Evolutionary conservation across 345 rosid genomes (phyloP).

Genomic region (Arabidopsis suecica): DNA sequence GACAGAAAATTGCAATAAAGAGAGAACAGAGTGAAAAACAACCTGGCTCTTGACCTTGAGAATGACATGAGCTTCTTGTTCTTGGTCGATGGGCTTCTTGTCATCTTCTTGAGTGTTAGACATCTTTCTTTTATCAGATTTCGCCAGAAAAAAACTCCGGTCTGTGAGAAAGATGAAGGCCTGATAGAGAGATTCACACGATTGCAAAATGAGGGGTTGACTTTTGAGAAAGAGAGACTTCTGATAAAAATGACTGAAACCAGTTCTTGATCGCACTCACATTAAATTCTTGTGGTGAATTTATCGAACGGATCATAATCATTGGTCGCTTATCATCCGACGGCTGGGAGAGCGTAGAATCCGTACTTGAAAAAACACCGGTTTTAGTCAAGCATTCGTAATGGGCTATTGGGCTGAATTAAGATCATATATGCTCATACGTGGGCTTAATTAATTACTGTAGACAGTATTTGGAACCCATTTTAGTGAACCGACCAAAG

Average conservation of each 20-base stretch:
- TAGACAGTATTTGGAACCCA: neutral
- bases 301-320: slow-evolving; percentile 19
- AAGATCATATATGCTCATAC: neutral
- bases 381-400: neutral
- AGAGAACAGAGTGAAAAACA: neutral
- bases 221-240: slow-evolving; percentile 1
- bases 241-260: slow-evolving; percentile 22
- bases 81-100: slow-evolving; percentile 75
- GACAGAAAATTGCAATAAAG: neutral
- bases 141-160: neutral
- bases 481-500: neutral
- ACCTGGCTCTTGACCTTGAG: slow-evolving; percentile 6
- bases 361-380: neutral
- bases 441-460: neutral
- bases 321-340: neutral
- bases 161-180: slow-evolving; percentile 3
- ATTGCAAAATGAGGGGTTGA: slow-evolving; percentile 19
- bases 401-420: slow-evolving; percentile 17
- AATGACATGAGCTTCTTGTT: slow-evolving; percentile 29
- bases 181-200: slow-evolving; percentile 23
- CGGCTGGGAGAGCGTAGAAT: slow-evolving; percentile 11
- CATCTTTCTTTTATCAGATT: slow-evolving; percentile 43
- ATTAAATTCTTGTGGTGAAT: slow-evolving; percentile 18
- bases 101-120: slow-evolving; percentile 61
- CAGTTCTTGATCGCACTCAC: slow-evolving; percentile 14